phyloP scores from a whole-genome alignment of 495 filamentous ascomycete species.

The Daldinia grandis region DNA sequence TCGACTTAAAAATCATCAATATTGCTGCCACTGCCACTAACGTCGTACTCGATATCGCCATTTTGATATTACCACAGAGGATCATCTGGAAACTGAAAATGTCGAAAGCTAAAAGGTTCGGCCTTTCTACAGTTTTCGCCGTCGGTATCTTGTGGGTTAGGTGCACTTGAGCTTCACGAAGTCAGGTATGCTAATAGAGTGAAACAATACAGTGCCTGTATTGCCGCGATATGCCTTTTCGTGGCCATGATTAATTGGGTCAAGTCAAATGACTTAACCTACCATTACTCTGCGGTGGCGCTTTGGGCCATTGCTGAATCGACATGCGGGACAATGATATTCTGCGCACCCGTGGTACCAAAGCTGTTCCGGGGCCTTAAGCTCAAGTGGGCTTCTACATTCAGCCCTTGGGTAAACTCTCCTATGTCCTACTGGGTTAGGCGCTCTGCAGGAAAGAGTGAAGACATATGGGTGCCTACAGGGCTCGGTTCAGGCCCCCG shows the following conservation, averaged over 20 bases:
- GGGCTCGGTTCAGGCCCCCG: neutral
- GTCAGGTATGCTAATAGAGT: neutral
- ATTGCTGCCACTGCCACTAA: neutral
- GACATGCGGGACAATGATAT: neutral
- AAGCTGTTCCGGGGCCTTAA: neutral
- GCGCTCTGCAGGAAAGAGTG: neutral
- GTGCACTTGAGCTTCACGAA: neutral
- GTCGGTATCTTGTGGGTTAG: neutral
- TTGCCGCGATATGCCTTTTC: neutral
- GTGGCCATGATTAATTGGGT: neutral
- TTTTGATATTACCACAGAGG: neutral
- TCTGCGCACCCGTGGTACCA: neutral
- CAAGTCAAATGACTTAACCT: neutral
- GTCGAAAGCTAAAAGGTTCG: neutral
- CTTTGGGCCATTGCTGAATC: neutral
- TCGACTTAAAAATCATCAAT: neutral
- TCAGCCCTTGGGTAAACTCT: neutral
- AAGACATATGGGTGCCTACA: neutral
- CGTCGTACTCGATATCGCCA: neutral
- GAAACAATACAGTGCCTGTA: neutral
- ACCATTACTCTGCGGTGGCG: neutral
- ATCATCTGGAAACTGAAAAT: neutral
- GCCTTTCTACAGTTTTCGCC: neutral
- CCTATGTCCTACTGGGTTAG: neutral
- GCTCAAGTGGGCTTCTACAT: neutral